Percentiles rank a stretch among this genome's conserved stretches.
Evolutionary conservation across 768 basidiomycete genomes (phyloP).

Genomic region (Chalciporus pseudorubinellus): DNA sequence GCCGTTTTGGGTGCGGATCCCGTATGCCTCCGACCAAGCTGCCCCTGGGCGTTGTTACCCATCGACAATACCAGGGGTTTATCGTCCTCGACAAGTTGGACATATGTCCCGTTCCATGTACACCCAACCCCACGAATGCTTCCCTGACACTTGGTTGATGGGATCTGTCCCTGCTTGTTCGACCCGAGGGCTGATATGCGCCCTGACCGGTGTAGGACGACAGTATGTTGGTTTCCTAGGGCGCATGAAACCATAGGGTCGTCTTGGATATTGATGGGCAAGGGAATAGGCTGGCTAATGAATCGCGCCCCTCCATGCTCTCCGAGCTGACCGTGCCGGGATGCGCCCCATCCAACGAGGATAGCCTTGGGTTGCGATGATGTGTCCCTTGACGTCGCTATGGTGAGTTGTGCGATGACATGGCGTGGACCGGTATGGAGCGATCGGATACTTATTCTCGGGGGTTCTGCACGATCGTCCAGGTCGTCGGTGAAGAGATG

Average conservation of each 20-base stretch:
- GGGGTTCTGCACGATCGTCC: slow-evolving; percentile 22
- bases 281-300: slow-evolving; percentile 24
- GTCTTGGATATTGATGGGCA: slow-evolving; percentile 32
- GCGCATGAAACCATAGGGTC: slow-evolving; percentile 36
- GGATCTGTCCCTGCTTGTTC: slow-evolving; percentile 66
- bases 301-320: slow-evolving; percentile 14
- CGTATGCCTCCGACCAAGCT: slow-evolving; percentile 50
- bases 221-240: slow-evolving; percentile 54
- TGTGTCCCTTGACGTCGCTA: slow-evolving; percentile 20
- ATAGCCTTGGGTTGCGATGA: slow-evolving; percentile 22
- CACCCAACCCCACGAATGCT: slow-evolving; percentile 44
- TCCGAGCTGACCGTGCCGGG: slow-evolving; percentile 85
- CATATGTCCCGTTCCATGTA: slow-evolving; percentile 82
- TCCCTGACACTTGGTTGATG: slow-evolving; percentile 29
- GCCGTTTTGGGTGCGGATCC: slow-evolving; percentile 2
- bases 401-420: slow-evolving; percentile 48
- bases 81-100: slow-evolving; percentile 26
- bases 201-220: slow-evolving; percentile 45
- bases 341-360: slow-evolving; percentile 79
- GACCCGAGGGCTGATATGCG: slow-evolving; percentile 58
- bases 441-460: slow-evolving; percentile 36
- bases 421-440: slow-evolving; percentile 73
- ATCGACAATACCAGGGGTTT: slow-evolving; percentile 42
- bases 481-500: slow-evolving; percentile 36
- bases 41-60: slow-evolving; percentile 58